Percentiles rank a stretch among this genome's conserved stretches.
Evolutionary conservation across 2,329 filamentous ascomycete species (phyloP).

Genomic region (Neoascochyta sp.): DNA sequence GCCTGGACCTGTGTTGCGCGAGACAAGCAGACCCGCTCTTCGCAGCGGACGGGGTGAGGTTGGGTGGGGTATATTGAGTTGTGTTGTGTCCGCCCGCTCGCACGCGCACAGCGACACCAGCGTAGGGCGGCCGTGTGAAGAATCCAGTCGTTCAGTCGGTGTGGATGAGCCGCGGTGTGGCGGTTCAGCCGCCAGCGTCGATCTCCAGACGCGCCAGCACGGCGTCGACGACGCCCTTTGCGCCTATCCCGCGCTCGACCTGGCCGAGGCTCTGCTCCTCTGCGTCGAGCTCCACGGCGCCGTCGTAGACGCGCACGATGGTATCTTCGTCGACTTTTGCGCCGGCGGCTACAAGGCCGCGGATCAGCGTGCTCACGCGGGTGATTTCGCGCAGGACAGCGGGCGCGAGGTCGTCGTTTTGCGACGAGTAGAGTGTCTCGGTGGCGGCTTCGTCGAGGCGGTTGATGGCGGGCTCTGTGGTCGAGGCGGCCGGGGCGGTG

Average conservation of each 20-base stretch:
- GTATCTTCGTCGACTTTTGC: slow-evolving; percentile 86
- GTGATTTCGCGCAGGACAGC: slow-evolving; percentile 85
- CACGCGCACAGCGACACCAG: no score
- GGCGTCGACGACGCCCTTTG: slow-evolving; percentile 31
- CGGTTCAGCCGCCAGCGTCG: slow-evolving; percentile 19
- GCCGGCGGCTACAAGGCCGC: slow-evolving; percentile 76
- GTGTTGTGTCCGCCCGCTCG: no score
- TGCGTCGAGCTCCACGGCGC: slow-evolving; percentile 70
- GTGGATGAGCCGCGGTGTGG: no score
- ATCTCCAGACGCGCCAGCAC: slow-evolving; percentile 27
- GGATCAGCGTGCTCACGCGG: slow-evolving; percentile 74
- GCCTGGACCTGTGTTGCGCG: no score
- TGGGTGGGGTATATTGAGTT: no score
- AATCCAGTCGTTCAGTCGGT: no score
- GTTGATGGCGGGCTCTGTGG: slow-evolving; percentile 63
- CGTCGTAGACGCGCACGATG: slow-evolving; percentile 76
- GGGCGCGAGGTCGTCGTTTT: slow-evolving; percentile 80
- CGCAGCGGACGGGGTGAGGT: no score
- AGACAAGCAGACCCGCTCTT: no score
- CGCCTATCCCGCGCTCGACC: slow-evolving; percentile 27
- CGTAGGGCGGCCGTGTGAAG: no score
- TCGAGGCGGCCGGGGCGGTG: slow-evolving; percentile 56
- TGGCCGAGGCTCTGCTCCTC: slow-evolving; percentile 57
- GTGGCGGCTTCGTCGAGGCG: slow-evolving; percentile 84
- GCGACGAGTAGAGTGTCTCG: slow-evolving; percentile 84